These are phyloP conservation scores for Chlorella sp. DNA, from an alignment of 139 green algal species.

Conservation along the genomic window DNA sequence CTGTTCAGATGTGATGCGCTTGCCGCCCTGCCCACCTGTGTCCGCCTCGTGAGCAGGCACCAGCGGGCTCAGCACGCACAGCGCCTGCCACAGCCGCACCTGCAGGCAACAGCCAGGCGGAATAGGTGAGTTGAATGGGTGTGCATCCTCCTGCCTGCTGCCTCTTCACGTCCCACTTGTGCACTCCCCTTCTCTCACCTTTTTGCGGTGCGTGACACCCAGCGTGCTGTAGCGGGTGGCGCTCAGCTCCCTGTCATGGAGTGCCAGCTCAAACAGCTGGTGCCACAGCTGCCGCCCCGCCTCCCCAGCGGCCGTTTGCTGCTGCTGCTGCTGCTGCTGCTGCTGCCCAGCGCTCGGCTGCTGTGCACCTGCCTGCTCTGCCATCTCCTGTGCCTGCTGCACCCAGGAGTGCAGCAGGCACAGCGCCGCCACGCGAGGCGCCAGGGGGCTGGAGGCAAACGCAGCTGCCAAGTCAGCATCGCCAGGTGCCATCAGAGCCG, in stretches of 20 bases:
- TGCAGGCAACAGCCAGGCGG: background rate
- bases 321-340: background rate
- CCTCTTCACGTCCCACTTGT: background rate
- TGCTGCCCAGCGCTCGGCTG: background rate
- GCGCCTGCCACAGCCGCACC: conserved; percentile 70
- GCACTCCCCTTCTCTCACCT: conserved; percentile 40
- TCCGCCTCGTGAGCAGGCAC: conserved; percentile 17
- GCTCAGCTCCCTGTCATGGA: conserved; percentile 41
- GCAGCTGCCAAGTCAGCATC: conserved; percentile 30
- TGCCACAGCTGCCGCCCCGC: conserved; percentile 38
- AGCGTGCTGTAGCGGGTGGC: background rate
- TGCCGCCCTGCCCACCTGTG: background rate
- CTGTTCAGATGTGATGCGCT: background rate
- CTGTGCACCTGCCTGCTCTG: background rate
- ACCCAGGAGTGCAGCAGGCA: conserved; percentile 49
- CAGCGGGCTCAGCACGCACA: conserved; percentile 57
- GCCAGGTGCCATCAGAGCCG: conserved; percentile 36
- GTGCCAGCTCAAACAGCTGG: conserved; percentile 44
- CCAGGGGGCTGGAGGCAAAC: conserved; percentile 35
- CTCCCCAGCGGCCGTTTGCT: background rate
- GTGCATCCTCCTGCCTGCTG: background rate
- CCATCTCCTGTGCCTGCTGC: background rate
- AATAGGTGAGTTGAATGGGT: background rate
- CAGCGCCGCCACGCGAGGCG: conserved; percentile 52
- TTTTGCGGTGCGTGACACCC: conserved; percentile 60